These are phyloP conservation scores for Fusarium hostae DNA, from an alignment of 2,329 filamentous ascomycete species.

Conservation along the genomic window DNA sequence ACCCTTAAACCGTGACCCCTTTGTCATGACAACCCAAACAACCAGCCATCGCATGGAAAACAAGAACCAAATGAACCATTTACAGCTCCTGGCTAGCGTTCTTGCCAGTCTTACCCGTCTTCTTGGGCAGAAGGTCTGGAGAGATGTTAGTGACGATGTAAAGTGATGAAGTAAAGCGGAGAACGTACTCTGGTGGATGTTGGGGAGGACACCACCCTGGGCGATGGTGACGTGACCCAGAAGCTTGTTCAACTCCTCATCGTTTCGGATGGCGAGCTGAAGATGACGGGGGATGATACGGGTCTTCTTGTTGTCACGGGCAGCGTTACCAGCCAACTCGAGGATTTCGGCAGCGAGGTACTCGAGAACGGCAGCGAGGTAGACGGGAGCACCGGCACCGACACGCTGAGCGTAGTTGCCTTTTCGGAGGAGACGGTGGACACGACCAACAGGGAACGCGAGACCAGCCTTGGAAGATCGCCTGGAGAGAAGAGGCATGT, in stretches of 20 bases:
- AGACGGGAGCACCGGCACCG: conserved; percentile 97
- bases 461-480: conserved; percentile 99
- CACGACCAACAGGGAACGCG: conserved; percentile 98
- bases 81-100: conserved; percentile 94
- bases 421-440: conserved; percentile 98
- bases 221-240: conserved; percentile 96
- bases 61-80: conserved; percentile 60
- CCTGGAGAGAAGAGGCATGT: conserved; percentile 59
- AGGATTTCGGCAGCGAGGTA: conserved; percentile 99
- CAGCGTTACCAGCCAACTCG: conserved; percentile 97
- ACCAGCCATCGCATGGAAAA: conserved; percentile 67
- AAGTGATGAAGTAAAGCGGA: neutral
- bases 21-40: conserved; percentile 84
- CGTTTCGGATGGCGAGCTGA: conserved; percentile 98
- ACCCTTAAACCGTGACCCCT: conserved; percentile 81
- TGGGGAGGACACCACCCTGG: conserved; percentile 95
- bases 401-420: conserved; percentile 99
- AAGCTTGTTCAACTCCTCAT: conserved; percentile 99
- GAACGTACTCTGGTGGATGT: conserved; percentile 93
- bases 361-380: conserved; percentile 96
- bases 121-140: conserved; percentile 97
- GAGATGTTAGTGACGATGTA: conserved; percentile 51
- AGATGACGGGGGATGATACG: conserved; percentile 99
- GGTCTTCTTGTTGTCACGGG: conserved; percentile 99
- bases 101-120: conserved; percentile 96